Evolutionary conservation across 305 asterid species (phyloP), one percentile per base, ranked within the genome.

Genomic region (Fraxinus platypoda): DNA sequence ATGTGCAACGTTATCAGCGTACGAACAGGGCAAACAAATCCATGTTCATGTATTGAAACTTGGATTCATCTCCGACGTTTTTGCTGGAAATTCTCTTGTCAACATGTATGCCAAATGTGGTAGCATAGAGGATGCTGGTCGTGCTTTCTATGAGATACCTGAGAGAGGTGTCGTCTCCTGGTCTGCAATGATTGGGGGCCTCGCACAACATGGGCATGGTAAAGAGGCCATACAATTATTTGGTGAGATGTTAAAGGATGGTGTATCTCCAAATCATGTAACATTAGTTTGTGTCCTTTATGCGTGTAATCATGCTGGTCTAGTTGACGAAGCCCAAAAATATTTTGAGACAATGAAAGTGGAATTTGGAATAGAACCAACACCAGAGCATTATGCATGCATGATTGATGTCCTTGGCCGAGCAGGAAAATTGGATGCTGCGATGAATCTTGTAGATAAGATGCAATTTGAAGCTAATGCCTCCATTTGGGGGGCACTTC

Each of bases 41-140:
- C 97, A 94, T 82, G 97, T 84, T 68, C 98, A 94, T 78, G 90
- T 87, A 71, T 82, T 92, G 90, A 93, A 95, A 75, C 80, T 90
- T 33, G 97, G 98, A 79, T 93, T 92, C 79, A 88, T 88, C 81
- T 88, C 87, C 0, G 97, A 95, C 89, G 86, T 85, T 79, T 95
- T 94, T 89, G 88, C 99, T 13, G 96, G 97, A 66, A 95, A 95
- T 86, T 94, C 97, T 74, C 95, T 95, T 23, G 94, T 95, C 17
- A 92, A 95, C 89, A 94, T 95, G 99, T 95, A 94, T 81, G 97
- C 99, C n/a, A 95, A 94, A 89, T 94, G 95, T 85, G 98, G 99
- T 80, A 89, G 98, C 52, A 87, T 95, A 83, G 93, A 94, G 80
- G 98, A 95, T 41, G 97, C 99, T 0, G 89, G 82, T 26, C 79